phyloP scores from a whole-genome alignment of 495 filamentous ascomycete species.

The Amniculicola lignicola region DNA sequence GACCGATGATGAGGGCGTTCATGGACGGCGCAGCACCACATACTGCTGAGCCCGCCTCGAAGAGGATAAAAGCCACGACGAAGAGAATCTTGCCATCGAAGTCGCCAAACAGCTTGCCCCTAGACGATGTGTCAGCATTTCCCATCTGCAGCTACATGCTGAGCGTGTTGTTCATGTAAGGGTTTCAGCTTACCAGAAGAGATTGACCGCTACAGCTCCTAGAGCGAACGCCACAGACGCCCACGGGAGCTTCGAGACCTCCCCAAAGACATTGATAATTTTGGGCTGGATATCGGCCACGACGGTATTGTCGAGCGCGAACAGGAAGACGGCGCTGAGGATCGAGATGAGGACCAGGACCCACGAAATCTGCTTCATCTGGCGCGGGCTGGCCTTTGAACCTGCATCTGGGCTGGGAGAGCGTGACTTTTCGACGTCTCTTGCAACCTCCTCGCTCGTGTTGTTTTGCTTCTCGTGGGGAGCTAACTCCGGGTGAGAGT shows the following conservation, averaged over 20 bases:
- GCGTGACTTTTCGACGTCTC: too few species aligned
- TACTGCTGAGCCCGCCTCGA: conserved; percentile 40
- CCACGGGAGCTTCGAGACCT: conserved; percentile 26
- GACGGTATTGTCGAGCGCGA: conserved; percentile 32
- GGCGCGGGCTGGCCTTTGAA: too few species aligned
- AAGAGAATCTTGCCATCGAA: conserved; percentile 42
- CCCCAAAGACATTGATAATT: conserved; percentile 24
- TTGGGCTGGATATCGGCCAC: conserved; percentile 27
- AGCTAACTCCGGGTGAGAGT: too few species aligned
- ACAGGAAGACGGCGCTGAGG: conserved; percentile 22
- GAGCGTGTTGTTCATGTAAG: background rate
- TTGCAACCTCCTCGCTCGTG: too few species aligned
- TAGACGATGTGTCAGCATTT: background rate
- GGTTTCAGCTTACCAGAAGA: conserved; percentile 5
- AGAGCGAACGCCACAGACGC: conserved; percentile 27
- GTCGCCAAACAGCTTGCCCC: conserved; percentile 21
- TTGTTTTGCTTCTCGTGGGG: too few species aligned
- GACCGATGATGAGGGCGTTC: conserved; percentile 39
- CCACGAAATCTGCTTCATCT: conserved; percentile 4
- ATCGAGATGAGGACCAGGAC: conserved; percentile 7
- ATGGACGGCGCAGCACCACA: conserved; percentile 40
- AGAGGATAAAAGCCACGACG: conserved; percentile 33
- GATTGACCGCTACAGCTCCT: conserved; percentile 1
- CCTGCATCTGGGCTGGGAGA: too few species aligned
- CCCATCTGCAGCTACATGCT: background rate